Evolutionary conservation across 768 basidiomycete species (phyloP).

Genomic region (Xerocomellus amylosporus): DNA sequence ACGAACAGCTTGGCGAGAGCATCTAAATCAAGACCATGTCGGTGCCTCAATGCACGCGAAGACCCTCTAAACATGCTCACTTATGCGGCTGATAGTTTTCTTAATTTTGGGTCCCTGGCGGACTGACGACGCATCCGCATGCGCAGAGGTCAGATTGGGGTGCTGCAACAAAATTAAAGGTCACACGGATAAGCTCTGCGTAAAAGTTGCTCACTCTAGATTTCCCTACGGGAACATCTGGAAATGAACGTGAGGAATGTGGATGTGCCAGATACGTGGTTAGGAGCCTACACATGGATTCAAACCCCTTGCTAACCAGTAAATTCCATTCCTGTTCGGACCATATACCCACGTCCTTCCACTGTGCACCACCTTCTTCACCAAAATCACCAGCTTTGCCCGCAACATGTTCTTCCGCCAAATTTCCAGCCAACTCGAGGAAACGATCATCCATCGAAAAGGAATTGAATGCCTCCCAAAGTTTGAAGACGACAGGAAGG

Average conservation of each 20-base stretch:
- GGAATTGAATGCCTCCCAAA: constrained; percentile 81
- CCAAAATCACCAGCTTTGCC: constrained; percentile 54
- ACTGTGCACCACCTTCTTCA: constrained; percentile 52
- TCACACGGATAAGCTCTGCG: background rate
- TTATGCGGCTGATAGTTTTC: constrained; percentile 62
- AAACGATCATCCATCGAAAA: constrained; percentile 71
- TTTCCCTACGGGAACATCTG: constrained; percentile 51
- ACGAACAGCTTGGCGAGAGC: constrained; percentile 82
- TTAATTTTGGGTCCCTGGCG: constrained; percentile 60
- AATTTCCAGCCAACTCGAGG: constrained; percentile 63
- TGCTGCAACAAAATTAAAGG: constrained; percentile 39
- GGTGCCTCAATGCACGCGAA: background rate
- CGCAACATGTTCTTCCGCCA: constrained; percentile 73
- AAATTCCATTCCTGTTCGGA: constrained; percentile 79
- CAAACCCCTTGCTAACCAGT: constrained; percentile 77
- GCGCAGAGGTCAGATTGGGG: constrained; percentile 60
- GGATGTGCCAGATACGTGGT: background rate
- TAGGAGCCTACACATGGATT: constrained; percentile 63
- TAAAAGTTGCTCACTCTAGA: constrained; percentile 46
- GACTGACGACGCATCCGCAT: constrained; percentile 64
- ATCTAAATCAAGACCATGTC: constrained; percentile 39
- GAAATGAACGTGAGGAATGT: constrained; percentile 38
- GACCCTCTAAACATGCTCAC: constrained; percentile 33
- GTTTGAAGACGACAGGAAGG: constrained; percentile 65
- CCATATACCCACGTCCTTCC: constrained; percentile 91